A percentile compares a stretch with the other conserved stretches of the same genome.
Evolutionary conservation across 208 protist species (phyloP).

Genomic region (Crithidia bombi): DNA sequence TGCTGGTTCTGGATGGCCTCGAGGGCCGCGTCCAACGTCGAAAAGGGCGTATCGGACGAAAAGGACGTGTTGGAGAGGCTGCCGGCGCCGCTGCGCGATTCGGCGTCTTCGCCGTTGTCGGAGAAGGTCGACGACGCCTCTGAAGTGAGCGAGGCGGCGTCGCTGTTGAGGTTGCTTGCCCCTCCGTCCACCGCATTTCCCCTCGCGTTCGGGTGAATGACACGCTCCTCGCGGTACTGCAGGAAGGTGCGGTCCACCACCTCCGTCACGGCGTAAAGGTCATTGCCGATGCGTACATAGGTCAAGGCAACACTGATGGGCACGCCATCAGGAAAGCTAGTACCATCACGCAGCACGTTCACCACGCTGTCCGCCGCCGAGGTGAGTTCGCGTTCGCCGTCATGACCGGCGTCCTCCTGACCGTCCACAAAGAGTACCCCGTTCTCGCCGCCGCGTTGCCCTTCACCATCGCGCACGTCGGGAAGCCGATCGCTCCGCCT

Average conservation of each 20-base stretch:
- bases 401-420: not conserved
- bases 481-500: not conserved
- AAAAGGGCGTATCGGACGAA: constrained; percentile 11
- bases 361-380: constrained; percentile 18
- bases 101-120: constrained; percentile 15
- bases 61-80: constrained; percentile 13
- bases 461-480: not conserved
- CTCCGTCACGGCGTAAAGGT: constrained; percentile 70
- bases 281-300: constrained; percentile 68
- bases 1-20: constrained; percentile 27
- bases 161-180: constrained; percentile 1
- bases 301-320: constrained; percentile 49
- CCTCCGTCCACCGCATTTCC: not conserved
- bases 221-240: constrained; percentile 72
- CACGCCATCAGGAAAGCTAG: constrained; percentile 47
- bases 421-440: no score
- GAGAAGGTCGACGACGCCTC: constrained; percentile 3
- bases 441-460: not conserved
- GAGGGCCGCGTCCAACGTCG: constrained; percentile 13
- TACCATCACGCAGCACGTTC: constrained; percentile 25
- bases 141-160: constrained; percentile 2
- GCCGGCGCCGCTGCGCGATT: not conserved
- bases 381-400: not conserved
- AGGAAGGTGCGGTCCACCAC: constrained; percentile 71
- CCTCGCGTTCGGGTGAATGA: constrained; percentile 20